Evolutionary conservation across 2,329 filamentous ascomycete species (phyloP), one percentile per base, ranked within the genome.

Genomic region (Macrophomina phaseolina): DNA sequence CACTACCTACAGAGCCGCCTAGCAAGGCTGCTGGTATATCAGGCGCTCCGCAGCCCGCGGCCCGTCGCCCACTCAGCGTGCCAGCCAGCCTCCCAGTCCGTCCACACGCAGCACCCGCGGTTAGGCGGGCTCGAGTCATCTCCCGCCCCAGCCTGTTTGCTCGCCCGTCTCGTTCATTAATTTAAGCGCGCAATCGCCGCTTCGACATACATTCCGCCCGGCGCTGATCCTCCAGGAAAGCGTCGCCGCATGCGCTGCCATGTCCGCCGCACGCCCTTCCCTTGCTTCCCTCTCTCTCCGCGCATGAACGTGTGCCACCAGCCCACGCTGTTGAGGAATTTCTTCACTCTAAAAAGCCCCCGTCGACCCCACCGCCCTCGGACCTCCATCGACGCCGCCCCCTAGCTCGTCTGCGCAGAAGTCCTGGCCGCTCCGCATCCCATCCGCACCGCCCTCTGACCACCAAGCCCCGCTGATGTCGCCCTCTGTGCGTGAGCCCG

Each of bases 201-300:
- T 38, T 58, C n/a, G 11, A 36, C 38, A 36, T 36, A 14, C 42
- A 18, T 23, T 58, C 42, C 40, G 42, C 42, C 42, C 40, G 56
- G 38, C 32, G 56, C 56, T 48, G 56, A 61, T 61, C 56, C 9
- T 45, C 56, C 30, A 34, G 36, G 36, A 8, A 8, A 38, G 36
- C 4, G 14, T 40, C 56, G 56, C 56, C 40, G n/a, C 42, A 18
- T 32, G 53, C 38, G 38, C 23, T 58, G 36, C 46, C 11, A 42
- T 58, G 53, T 14, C 38, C 53, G 52, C 53, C 16, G 40, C 56
- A 40, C 16, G 56, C 56, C 40, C 34, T 60, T 60, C 32, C 56
- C 56, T 61, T 61, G 56, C 56, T 61, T 61, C 56, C 5, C 28
- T 52, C 42, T 34, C 28, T 34, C 55, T 8, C 55, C n/a, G 55